These are phyloP conservation scores for Ogataea dorogensis DNA, from an alignment of 805 yeast genomes.

Conservation along the genomic window DNA sequence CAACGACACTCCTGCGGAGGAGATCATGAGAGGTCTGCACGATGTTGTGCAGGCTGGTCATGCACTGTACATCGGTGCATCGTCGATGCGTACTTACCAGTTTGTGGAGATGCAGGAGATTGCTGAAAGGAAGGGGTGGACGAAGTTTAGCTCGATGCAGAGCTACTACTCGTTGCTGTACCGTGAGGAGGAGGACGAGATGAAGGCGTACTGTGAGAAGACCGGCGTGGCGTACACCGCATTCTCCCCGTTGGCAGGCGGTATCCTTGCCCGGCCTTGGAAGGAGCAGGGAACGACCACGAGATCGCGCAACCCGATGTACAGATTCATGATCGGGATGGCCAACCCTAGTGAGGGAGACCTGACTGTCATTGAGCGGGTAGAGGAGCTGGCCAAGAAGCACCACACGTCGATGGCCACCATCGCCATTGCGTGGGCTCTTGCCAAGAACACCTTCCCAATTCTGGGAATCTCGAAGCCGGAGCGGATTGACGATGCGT, in stretches of 20 bases:
- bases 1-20: constrained; percentile 44
- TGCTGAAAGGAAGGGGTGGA: constrained; percentile 58
- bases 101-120: constrained; percentile 52
- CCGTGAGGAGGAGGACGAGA: constrained; percentile 66
- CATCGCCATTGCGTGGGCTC: constrained; percentile 54
- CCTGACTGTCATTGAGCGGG: constrained; percentile 42
- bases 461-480: constrained; percentile 53
- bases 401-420: constrained; percentile 51
- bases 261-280: constrained; percentile 50
- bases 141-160: constrained; percentile 59
- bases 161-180: constrained; percentile 53
- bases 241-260: constrained; percentile 52
- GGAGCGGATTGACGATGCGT: constrained; percentile 51
- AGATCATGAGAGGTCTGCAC: constrained; percentile 56
- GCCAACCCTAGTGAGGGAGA: constrained; percentile 28
- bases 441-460: constrained; percentile 51
- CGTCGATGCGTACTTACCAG: constrained; percentile 55
- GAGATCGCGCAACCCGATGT: constrained; percentile 3
- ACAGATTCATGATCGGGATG: constrained; percentile 12
- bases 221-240: constrained; percentile 57
- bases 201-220: constrained; percentile 51
- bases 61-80: constrained; percentile 59
- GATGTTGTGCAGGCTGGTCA: constrained; percentile 47
- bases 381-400: constrained; percentile 52
- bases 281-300: constrained; percentile 6